Evolutionary conservation across 1,284 basidiomycete species (phyloP).

Genomic region (Pholiota adiposa): DNA sequence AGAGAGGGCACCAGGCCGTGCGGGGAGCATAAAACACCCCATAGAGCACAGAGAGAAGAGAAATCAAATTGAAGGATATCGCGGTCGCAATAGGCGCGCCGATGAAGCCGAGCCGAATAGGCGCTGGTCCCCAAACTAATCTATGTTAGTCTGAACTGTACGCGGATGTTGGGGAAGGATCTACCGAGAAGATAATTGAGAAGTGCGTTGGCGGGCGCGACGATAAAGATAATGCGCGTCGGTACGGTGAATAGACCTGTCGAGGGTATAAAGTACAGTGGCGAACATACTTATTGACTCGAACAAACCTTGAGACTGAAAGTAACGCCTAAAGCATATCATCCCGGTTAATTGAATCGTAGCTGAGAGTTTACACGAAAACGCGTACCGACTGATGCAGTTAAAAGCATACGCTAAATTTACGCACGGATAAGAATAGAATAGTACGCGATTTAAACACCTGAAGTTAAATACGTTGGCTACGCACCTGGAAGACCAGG

Average conservation of each 20-base stretch:
- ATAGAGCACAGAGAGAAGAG: constrained; percentile 70
- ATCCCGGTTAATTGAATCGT: background rate
- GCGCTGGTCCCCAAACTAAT: constrained; percentile 85
- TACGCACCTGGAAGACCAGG: constrained; percentile 77
- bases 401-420: constrained; percentile 79
- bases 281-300: background rate
- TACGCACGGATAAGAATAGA: background rate
- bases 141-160: background rate
- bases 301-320: constrained; percentile 79
- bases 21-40: constrained; percentile 75
- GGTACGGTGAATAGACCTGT: constrained; percentile 84
- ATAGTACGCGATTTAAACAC: constrained; percentile 4
- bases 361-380: background rate
- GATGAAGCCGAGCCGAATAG: constrained; percentile 85
- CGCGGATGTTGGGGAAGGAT: background rate
- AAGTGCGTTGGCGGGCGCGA: constrained; percentile 86
- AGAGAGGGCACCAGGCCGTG: constrained; percentile 87
- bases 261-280: background rate
- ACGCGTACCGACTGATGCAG: constrained; percentile 63
- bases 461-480: constrained; percentile 9
- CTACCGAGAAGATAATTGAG: constrained; percentile 84
- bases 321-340: constrained; percentile 65
- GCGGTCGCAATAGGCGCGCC: constrained; percentile 93
- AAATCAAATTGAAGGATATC: constrained; percentile 87
- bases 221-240: constrained; percentile 82